Evolutionary conservation across 73 alveolate species (phyloP).

Genomic region (Symbiodinium natans): DNA sequence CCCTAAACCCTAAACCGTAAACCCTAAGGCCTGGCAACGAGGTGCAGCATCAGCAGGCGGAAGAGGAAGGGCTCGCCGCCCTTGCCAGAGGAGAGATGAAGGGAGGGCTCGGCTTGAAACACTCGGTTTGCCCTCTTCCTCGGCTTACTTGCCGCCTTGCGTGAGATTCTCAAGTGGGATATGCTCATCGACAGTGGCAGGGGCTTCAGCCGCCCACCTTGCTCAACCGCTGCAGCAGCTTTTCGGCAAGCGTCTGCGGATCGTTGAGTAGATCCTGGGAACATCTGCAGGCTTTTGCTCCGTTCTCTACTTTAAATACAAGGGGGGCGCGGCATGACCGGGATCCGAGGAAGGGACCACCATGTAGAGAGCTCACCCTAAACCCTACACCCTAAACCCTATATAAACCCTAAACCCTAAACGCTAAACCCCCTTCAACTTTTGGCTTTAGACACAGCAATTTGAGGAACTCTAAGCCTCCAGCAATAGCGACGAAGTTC

Average conservation of each 20-base stretch:
- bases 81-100: background rate
- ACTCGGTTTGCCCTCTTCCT: no score
- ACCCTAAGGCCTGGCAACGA: conserved; percentile 96
- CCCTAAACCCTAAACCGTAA: no score
- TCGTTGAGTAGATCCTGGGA: conserved; percentile 95
- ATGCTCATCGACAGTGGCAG: no score
- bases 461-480: background rate
- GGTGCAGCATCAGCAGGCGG: conserved; percentile 96
- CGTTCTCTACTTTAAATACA: background rate
- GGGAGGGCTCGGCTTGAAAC: no score
- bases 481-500: conserved; percentile 98
- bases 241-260: conserved; percentile 97
- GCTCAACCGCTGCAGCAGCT: conserved; percentile 96
- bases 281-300: background rate
- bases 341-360: background rate
- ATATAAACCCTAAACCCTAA: no score
- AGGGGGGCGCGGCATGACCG: background rate
- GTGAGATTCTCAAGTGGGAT: no score
- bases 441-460: no score
- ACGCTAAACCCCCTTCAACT: no score
- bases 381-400: no score
- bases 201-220: conserved; percentile 94
- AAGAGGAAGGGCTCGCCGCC: conserved; percentile 97
- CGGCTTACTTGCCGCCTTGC: no score
- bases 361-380: no score